Conservation (phyloP, 139 green algal species). For the Desmodesmus armatus region DNA sequence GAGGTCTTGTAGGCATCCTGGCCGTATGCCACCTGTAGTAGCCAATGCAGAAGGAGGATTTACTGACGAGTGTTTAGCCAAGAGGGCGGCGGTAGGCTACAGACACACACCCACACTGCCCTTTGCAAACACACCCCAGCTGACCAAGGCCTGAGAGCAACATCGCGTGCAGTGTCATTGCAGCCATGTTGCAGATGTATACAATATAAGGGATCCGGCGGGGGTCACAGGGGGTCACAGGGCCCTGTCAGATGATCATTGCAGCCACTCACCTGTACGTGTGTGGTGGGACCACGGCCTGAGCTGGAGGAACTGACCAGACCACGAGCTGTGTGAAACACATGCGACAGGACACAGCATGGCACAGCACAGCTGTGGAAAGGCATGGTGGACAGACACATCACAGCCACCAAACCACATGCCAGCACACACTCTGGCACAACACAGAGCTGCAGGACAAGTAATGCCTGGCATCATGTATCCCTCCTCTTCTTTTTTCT, state of each 20-base stretch:
- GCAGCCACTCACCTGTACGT: too few species aligned
- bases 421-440: neutral
- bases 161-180: neutral
- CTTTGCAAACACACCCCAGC: neutral
- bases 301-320: too few species aligned
- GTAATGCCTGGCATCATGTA: too few species aligned
- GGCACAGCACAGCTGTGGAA: too few species aligned
- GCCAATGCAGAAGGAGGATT: neutral
- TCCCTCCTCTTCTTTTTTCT: too few species aligned
- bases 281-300: too few species aligned
- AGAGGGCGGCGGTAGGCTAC: slow-evolving; percentile 39
- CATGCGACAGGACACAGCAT: too few species aligned
- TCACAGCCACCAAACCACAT: too few species aligned
- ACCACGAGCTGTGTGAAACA: too few species aligned
- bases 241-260: too few species aligned
- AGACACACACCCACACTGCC: slow-evolving; percentile 19
- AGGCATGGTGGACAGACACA: too few species aligned
- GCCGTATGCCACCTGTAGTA: slow-evolving; percentile 26
- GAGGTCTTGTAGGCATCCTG: slow-evolving; percentile 25
- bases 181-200: neutral
- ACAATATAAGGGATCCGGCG: neutral
- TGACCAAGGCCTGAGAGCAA: neutral
- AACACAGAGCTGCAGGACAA: neutral
- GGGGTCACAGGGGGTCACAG: too few species aligned
- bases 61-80: slow-evolving; percentile 38